Evolutionary conservation across 305 asterid species (phyloP).

Genomic region (Salvia sclarea): DNA sequence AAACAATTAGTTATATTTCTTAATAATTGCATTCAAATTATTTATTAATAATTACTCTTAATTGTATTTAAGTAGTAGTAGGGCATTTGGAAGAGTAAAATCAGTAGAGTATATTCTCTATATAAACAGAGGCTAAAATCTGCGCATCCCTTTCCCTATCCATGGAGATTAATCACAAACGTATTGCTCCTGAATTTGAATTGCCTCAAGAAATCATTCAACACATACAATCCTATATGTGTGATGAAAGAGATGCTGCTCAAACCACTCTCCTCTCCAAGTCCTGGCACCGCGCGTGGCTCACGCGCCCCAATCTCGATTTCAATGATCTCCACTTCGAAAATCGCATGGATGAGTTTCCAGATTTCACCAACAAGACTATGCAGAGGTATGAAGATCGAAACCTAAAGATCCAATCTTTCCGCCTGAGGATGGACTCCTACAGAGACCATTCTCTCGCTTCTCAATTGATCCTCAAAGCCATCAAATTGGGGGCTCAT

Average conservation of each 20-base stretch:
- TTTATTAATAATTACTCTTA: too few relatives aligned
- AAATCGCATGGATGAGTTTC: neutral
- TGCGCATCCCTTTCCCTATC: too few relatives aligned
- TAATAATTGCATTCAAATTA: too few relatives aligned
- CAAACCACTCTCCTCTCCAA: neutral
- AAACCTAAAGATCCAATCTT: neutral
- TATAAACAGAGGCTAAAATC: too few relatives aligned
- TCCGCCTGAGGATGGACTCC: neutral
- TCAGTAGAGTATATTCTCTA: too few relatives aligned
- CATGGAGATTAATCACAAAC: too few relatives aligned
- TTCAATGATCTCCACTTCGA: neutral
- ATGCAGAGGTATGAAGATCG: neutral
- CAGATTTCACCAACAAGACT: neutral
- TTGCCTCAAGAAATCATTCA: neutral
- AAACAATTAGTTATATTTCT: too few relatives aligned
- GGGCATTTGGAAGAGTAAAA: too few relatives aligned
- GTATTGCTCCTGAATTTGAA: too few relatives aligned
- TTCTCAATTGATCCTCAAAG: neutral
- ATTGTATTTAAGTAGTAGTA: too few relatives aligned
- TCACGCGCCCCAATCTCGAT: neutral
- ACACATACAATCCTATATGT: neutral
- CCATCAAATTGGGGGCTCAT: neutral
- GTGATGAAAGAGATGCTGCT: neutral
- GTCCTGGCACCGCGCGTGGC: neutral
- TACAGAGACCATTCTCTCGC: neutral